Conservation (phyloP, 306 rosid species). For the Ziziphus jujuba region DNA sequence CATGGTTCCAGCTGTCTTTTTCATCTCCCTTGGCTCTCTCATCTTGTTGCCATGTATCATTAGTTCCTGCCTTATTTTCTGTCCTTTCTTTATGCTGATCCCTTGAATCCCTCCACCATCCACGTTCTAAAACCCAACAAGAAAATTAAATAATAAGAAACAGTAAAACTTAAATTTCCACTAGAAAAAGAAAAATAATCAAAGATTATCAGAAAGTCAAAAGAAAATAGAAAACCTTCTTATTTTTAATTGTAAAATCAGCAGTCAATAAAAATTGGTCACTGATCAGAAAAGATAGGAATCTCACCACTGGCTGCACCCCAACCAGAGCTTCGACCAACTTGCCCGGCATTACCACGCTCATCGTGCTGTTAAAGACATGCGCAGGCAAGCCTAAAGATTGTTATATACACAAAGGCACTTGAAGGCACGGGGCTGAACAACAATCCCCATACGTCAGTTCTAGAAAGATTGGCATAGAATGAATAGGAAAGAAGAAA, state of each 20-base stretch:
- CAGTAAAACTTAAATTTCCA: too few species aligned
- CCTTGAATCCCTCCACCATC: conserved; percentile 69
- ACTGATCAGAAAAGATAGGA: conserved; percentile 4
- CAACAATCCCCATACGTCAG: conserved; percentile 53
- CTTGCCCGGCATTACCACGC: conserved; percentile 51
- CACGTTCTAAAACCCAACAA: conserved; percentile 43
- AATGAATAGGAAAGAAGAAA: conserved; percentile 33
- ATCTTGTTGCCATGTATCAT: conserved; percentile 47
- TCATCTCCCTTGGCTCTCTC: conserved; percentile 47
- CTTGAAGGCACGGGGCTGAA: conserved; percentile 52
- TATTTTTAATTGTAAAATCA: not conserved
- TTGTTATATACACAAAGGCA: conserved; percentile 53
- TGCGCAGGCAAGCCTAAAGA: conserved; percentile 65
- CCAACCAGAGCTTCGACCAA: conserved; percentile 48
- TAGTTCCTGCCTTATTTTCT: conserved; percentile 31
- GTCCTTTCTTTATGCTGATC: conserved; percentile 43
- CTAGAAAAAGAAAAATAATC: too few species aligned
- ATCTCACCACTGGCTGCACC: conserved; percentile 62
- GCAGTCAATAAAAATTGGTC: not conserved
- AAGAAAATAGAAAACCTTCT: not conserved
- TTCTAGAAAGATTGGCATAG: conserved; percentile 45
- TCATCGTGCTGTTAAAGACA: conserved; percentile 80
- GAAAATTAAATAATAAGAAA: not conserved
- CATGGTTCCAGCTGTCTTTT: conserved; percentile 45
- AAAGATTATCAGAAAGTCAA: not conserved